Base-by-base conservation (phyloP, 352 stramenopile genomes). In the Pythium oligandrum region DNA sequence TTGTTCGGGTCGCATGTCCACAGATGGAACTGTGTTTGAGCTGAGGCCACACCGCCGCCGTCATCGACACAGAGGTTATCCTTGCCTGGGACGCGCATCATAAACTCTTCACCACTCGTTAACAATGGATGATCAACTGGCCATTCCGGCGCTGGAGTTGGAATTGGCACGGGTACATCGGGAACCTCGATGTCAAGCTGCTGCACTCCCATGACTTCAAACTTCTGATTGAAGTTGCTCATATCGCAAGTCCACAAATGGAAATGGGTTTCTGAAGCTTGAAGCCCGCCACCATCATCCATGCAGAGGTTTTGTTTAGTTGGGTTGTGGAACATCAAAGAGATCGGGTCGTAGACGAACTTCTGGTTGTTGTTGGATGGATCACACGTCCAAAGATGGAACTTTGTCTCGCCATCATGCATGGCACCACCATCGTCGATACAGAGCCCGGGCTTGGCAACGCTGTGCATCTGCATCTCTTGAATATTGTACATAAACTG, bases 371-470 rank as follows among this genome's bases (percentile, higher is more conserved):
- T 33, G 31, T 59, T 69, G 32, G 60, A 50, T 0, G 56, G 43
- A n/a, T n/a, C n/a, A n/a, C n/a, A n/a, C n/a, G n/a, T n/a, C n/a
- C n/a, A n/a, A n/a, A n/a, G n/a, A n/a, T n/a, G n/a, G 11, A 75
- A 59, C 32, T 60, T 55, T 3, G 55, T 61, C 30, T 66, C 17
- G 11, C 63, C 59, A 4, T 35, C 57, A 17, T 48, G 50, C 35
- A 30, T 63, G 26, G 42, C 60, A 4, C 64, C 64, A n/a, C 66
- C 66, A 37, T 74, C 63, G 31, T 74, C 66, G 26, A 71, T 40
- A n/a, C 66, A 74, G 4, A 74, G 9, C n/a, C 30, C 36, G 4
- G 12, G 47, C 34, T 53, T 53, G 11, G 10, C 34, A 10, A 34
- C 33, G 11, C 34, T 44, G 12, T 17, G 47, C 3, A 53, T 31